These are phyloP conservation scores for Candida insectalens DNA, from an alignment of 805 yeast genomes.

Conservation along the genomic window DNA sequence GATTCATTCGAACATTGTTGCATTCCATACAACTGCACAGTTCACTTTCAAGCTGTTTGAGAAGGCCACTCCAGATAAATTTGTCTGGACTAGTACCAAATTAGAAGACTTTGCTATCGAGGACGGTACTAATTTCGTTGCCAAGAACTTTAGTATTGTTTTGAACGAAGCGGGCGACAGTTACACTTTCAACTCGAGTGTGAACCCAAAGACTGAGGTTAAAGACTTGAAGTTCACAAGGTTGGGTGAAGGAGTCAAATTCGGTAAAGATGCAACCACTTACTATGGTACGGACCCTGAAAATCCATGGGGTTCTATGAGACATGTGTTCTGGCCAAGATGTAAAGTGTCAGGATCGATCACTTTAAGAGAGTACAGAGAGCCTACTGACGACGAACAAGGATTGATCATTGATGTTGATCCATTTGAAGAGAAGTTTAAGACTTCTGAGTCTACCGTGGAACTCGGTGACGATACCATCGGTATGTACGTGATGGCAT, in stretches of 20 bases:
- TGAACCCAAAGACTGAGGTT: slow-evolving; percentile 58
- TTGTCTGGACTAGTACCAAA: slow-evolving; percentile 87
- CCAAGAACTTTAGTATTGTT: slow-evolving; percentile 60
- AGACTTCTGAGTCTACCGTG: slow-evolving; percentile 7
- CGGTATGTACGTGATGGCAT: slow-evolving; percentile 88
- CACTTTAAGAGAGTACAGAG: slow-evolving; percentile 26
- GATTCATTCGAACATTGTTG: slow-evolving; percentile 87
- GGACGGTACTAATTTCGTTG: slow-evolving; percentile 66
- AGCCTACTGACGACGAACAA: slow-evolving; percentile 7
- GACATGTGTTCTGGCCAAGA: slow-evolving; percentile 96
- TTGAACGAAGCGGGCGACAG: slow-evolving; percentile 35
- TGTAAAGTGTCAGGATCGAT: slow-evolving; percentile 61
- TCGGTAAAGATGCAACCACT: slow-evolving; percentile 82
- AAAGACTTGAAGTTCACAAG: slow-evolving; percentile 52
- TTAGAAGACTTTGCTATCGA: slow-evolving; percentile 67
- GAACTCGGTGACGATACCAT: slow-evolving; percentile 30
- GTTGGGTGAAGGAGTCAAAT: slow-evolving; percentile 72
- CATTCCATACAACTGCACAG: slow-evolving; percentile 84
- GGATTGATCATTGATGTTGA: slow-evolving; percentile 2
- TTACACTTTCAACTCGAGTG: slow-evolving; percentile 52
- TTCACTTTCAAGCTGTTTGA: slow-evolving; percentile 80
- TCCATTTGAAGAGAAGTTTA: slow-evolving; percentile 11
- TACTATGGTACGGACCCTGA: slow-evolving; percentile 74
- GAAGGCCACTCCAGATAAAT: slow-evolving; percentile 37
- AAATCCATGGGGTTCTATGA: slow-evolving; percentile 96